Base-by-base conservation (phyloP, 768 basidiomycete genomes). In the Pleurotus sapidus region DNA sequence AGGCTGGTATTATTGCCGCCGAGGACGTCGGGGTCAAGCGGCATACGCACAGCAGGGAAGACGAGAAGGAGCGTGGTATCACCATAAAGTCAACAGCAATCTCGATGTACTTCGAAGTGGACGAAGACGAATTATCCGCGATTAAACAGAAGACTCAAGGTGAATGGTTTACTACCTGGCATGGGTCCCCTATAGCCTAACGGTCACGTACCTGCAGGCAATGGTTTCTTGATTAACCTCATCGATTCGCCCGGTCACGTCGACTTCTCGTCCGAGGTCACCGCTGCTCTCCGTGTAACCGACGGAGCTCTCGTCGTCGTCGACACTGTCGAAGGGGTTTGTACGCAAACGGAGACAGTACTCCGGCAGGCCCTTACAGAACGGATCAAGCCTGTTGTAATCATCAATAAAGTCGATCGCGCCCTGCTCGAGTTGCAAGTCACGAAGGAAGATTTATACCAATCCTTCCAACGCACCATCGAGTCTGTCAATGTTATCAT, bases 321-420 rank as follows among this genome's bases (percentile, higher is more conserved):
- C 69, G 97, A 99, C 76, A 97, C 95, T 75, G 88, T 99, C 67
- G 97, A 99, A 72, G 97, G 97, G 79, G 97, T 98, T 69, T 99
- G 96, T 74, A 97, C 98, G 40, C 97, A 99, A 78, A 99, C 97
- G 69, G 97, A 98, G 80, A 99, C 97, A 15, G 97, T 99, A 57
- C 85, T 99, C 57, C 94, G 97, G 65, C 97, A 99, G 71, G 92
- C 97, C 56, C 84, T 99, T 45, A 85, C 88, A 42, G 97, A 98
- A 80, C 95, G 97, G 74, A 98, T 99, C 82, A 98, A 97, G 80
- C 97, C 97, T 63, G 97, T 99, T 68, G 87, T 98, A 67, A 86
- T 98, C 78, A 97, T 99, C 80, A 99, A 99, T 88, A 99, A 99
- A 82, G 95, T 99, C 68, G 97, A 99, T 77, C 96, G 97, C 69